Evolutionary conservation across 2,329 filamentous ascomycete genomes (phyloP), one percentile per base, ranked within the genome.

Genomic region (Aspergillus sp.): DNA sequence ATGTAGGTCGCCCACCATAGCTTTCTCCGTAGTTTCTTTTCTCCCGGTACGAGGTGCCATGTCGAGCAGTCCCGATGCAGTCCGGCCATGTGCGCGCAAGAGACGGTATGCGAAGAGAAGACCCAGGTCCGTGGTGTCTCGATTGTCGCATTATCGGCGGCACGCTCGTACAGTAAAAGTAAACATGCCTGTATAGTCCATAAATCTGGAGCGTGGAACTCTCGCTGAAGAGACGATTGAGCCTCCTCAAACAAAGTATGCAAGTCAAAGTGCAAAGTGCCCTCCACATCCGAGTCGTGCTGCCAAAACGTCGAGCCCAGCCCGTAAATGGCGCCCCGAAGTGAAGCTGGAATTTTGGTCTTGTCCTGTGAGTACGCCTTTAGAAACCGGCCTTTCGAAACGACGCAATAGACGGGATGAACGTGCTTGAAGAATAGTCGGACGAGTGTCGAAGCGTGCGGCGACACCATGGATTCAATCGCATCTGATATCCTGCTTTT

Each of bases 101-200:
- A 77, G 0, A 78, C 78, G 3, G 77, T 77, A 63, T 81, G 81
- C 4, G 79, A 76, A 0, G 80, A 74, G 49, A 81, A 69, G 1
- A 77, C 76, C 80, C 81, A 83, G 1, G 78, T 79, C 19, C 76
- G 75, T 0, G 81, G 81, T 6, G 79, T 81, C 65, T 83, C 81
- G 4, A 81, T 80, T 13, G 79, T 82, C 31, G 79, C 80, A 19
- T 79, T 81, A 13, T 75, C 75, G 1, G 80, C 79, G 0, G 81
- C 79, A 15, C 77, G 76, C 64, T 83, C 76, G 59, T 83, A 80
- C 5, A 82, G 68, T 7, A 83, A 71, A 15, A 83, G 64, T 13
- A 83, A 62, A 60, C 78, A 79, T n/a, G 81, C 80, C 70, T 83
- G 81, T n/a, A 83, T 63, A 8, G 77, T 79, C 56, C 75, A 79